Conservation (phyloP, 1,284 basidiomycete genomes). For the Rhodotorula sp. region DNA sequence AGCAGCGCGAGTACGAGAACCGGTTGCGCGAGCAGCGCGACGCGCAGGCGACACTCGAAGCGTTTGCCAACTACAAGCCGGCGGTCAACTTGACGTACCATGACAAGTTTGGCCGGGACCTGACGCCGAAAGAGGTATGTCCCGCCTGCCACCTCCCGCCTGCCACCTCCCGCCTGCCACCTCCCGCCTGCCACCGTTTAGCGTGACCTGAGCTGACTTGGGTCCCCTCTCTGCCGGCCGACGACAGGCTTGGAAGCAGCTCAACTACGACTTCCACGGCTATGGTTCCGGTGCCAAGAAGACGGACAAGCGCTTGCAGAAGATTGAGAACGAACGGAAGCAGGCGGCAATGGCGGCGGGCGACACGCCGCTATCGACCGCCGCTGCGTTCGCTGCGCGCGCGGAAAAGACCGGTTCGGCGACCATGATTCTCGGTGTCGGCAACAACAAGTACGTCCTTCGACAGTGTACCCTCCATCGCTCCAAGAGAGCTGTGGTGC, state of each 20-base stretch:
- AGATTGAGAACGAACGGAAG: conserved; percentile 91
- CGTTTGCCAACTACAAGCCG: conserved; percentile 92
- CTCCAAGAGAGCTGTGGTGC: neutral
- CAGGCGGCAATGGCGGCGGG: conserved; percentile 83
- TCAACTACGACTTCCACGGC: conserved; percentile 93
- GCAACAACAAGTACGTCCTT: conserved; percentile 72
- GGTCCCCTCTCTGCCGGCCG: neutral
- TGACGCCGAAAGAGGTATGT: conserved; percentile 76
- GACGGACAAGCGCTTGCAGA: conserved; percentile 87
- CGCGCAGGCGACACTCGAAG: conserved; percentile 73
- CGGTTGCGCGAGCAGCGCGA: conserved; percentile 86
- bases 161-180: neutral
- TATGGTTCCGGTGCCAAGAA: conserved; percentile 92
- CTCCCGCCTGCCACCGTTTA: neutral
- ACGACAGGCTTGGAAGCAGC: conserved; percentile 78
- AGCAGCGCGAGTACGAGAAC: conserved; percentile 91
- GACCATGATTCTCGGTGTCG: conserved; percentile 87
- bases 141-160: neutral
- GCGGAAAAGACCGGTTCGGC: conserved; percentile 90
- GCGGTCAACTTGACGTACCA: conserved; percentile 95
- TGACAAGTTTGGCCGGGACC: conserved; percentile 86
- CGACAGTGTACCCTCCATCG: fast-evolving
- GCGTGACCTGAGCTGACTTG: neutral
- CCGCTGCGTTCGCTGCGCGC: conserved; percentile 78
- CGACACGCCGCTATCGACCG: conserved; percentile 90